These are phyloP conservation scores for Sporisorium scitamineum DNA, from an alignment of 1,284 basidiomycete genomes.

Conservation along the genomic window DNA sequence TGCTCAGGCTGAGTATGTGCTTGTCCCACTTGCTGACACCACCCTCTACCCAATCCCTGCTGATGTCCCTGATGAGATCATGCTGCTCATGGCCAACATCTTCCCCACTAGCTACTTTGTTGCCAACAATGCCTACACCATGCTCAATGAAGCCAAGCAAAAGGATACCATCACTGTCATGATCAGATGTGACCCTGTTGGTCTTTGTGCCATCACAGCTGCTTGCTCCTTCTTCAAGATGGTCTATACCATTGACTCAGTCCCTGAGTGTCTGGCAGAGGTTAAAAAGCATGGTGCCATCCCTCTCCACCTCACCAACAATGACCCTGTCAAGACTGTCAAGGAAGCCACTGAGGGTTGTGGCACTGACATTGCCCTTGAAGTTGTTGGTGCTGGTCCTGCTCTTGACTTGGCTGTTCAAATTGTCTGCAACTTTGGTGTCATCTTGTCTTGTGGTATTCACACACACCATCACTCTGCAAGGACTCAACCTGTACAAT, in stretches of 20 bases:
- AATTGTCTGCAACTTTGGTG: constrained; percentile 83
- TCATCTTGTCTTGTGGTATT: constrained; percentile 82
- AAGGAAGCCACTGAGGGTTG: constrained; percentile 64
- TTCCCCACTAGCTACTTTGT: constrained; percentile 75
- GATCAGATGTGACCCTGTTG: constrained; percentile 71
- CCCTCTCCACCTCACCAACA: constrained; percentile 57
- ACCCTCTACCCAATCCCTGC: constrained; percentile 77
- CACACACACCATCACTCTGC: constrained; percentile 69
- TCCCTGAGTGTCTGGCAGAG: constrained; percentile 66
- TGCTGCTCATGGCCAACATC: constrained; percentile 77
- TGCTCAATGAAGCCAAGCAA: constrained; percentile 57
- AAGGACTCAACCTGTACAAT: constrained; percentile 76
- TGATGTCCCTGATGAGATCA: constrained; percentile 71
- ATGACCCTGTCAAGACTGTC: constrained; percentile 46
- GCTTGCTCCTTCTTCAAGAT: constrained; percentile 69
- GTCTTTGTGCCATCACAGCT: constrained; percentile 71
- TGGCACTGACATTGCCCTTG: constrained; percentile 71
- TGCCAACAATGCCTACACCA: constrained; percentile 75
- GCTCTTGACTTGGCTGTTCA: constrained; percentile 81
- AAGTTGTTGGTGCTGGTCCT: constrained; percentile 83
- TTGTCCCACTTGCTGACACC: constrained; percentile 80
- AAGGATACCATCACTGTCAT: constrained; percentile 61
- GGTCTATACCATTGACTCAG: constrained; percentile 68
- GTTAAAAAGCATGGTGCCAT: constrained; percentile 64
- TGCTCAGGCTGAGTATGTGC: constrained; percentile 87